A percentile compares a stretch with the other conserved stretches of the same genome.
phyloP scores from a whole-genome alignment of 106 monocot species.

The Dendrobium chrysotoxum region DNA sequence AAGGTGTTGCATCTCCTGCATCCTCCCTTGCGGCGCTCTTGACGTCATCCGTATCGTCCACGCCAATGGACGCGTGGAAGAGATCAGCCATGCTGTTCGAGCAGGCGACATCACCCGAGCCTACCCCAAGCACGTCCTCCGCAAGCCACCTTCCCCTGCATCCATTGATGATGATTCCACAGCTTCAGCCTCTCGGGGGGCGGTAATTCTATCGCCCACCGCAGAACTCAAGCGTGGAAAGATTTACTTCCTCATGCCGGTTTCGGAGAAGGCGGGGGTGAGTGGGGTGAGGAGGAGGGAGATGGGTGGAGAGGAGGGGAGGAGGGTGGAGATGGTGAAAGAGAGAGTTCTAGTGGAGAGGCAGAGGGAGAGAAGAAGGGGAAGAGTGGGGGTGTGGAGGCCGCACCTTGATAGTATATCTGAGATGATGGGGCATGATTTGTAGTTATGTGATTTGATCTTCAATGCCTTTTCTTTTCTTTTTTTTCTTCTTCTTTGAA shows the following conservation, averaged over 20 bases:
- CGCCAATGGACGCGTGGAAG: slow-evolving; percentile 75
- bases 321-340: slow-evolving; percentile 34
- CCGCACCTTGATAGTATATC: slow-evolving; percentile 85
- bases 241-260: slow-evolving; percentile 85
- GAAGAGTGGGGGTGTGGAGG: slow-evolving; percentile 72
- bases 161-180: slow-evolving; percentile 11
- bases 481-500: background rate
- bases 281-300: slow-evolving; percentile 16
- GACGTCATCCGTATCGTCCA: slow-evolving; percentile 94
- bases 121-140: slow-evolving; percentile 82
- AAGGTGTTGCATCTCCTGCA: slow-evolving; percentile 91
- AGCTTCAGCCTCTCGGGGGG: background rate
- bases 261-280: slow-evolving; percentile 8
- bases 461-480: background rate
- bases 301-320: slow-evolving; percentile 52
- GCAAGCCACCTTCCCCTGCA: slow-evolving; percentile 45
- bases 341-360: background rate
- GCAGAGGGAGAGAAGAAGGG: slow-evolving; percentile 58
- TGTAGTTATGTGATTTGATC: background rate
- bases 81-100: slow-evolving; percentile 51
- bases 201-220: slow-evolving; percentile 47
- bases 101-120: slow-evolving; percentile 69
- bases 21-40: slow-evolving; percentile 85
- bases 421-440: slow-evolving; percentile 26
- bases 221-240: slow-evolving; percentile 79